Conservation (phyloP, 78 protist species). For the Chrysochromulina parva region DNA sequence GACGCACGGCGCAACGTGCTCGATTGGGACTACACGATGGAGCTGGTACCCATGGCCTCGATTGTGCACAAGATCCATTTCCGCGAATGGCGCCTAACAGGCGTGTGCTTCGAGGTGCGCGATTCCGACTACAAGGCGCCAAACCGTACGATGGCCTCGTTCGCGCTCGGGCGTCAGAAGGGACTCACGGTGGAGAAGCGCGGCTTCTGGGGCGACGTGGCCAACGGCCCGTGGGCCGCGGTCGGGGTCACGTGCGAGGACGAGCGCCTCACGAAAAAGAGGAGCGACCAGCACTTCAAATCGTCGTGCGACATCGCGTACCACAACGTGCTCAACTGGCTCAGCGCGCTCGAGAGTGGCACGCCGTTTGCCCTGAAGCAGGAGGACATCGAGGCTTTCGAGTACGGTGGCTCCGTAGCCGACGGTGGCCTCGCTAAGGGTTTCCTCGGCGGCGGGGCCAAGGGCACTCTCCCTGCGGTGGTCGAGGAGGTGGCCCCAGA, state of each 20-base stretch:
- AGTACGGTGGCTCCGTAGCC: background rate
- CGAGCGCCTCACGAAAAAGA: background rate
- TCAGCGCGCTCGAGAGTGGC: background rate
- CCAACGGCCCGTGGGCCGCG: conserved; percentile 33
- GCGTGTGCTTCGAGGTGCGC: conserved; percentile 17
- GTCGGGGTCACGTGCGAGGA: conserved; percentile 13
- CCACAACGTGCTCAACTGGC: background rate
- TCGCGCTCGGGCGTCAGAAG: background rate
- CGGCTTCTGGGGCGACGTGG: conserved; percentile 56
- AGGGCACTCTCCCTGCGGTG: no score
- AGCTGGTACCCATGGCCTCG: background rate
- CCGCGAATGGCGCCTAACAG: conserved; percentile 39
- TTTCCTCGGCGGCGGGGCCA: background rate
- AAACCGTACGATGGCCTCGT: conserved; percentile 39
- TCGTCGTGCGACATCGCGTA: background rate
- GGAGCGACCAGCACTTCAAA: background rate
- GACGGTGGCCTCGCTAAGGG: background rate
- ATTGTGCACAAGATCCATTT: conserved; percentile 30
- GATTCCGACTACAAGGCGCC: background rate
- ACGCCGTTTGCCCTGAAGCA: background rate
- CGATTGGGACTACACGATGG: conserved; percentile 51
- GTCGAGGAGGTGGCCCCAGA: background rate
- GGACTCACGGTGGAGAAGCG: background rate
- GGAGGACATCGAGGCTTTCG: background rate
- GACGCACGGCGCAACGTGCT: conserved; percentile 1